Evolutionary conservation across 2,329 filamentous ascomycete species (phyloP).

Genomic region (Epichloe aotearoae): DNA sequence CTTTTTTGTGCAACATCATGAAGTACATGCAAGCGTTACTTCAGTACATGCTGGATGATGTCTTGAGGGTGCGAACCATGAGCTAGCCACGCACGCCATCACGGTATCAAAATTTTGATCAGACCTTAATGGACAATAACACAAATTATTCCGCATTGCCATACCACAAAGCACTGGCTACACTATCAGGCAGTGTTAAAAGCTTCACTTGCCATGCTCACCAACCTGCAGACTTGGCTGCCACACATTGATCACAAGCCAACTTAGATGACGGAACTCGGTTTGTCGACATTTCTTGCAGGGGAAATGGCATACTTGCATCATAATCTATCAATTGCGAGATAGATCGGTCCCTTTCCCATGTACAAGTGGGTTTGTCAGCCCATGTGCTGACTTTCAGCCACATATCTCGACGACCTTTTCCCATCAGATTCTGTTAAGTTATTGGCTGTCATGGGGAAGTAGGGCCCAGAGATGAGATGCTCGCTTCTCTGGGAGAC

Average conservation of each 20-base stretch:
- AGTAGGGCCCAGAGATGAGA: background rate
- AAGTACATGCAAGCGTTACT: background rate
- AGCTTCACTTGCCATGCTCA: background rate
- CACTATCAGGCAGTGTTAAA: background rate
- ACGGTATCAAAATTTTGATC: background rate
- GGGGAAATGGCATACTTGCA: background rate
- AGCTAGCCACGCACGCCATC: background rate
- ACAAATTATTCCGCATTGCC: background rate
- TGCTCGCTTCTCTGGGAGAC: background rate
- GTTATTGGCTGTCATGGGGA: background rate
- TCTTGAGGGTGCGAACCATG: background rate
- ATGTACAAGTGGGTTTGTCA: background rate
- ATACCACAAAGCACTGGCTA: background rate
- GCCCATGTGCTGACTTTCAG: background rate
- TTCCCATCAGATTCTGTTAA: background rate
- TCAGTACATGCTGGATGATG: background rate
- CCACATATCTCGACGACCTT: background rate
- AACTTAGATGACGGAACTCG: background rate
- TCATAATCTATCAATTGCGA: background rate
- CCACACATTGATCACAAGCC: background rate
- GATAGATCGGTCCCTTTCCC: background rate
- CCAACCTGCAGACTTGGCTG: background rate
- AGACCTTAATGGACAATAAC: background rate
- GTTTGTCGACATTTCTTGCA: background rate
- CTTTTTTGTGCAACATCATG: background rate